phyloP scores from a whole-genome alignment of 805 yeast genomes.

The Zygoascus ofunaensis region DNA sequence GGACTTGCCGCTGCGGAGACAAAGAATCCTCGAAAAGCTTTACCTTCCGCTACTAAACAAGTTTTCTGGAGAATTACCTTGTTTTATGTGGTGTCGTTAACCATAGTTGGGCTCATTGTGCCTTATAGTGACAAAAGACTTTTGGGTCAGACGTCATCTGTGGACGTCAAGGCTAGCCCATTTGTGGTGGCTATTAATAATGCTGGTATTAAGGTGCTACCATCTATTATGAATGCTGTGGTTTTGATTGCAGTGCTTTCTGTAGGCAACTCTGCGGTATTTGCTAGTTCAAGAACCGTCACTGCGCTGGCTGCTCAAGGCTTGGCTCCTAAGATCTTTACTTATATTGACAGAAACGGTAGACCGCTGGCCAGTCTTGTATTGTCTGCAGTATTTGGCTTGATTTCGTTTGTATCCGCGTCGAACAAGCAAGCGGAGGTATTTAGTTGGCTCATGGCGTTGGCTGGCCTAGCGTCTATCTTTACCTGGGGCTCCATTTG shows the following conservation, averaged over 20 bases:
- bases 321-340: constrained; percentile 49
- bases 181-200: constrained; percentile 62
- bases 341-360: constrained; percentile 67
- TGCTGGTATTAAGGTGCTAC: constrained; percentile 59
- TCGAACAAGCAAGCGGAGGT: constrained; percentile 37
- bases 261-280: constrained; percentile 66
- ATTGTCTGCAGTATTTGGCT: constrained; percentile 40
- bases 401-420: constrained; percentile 55
- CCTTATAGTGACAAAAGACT: constrained; percentile 49
- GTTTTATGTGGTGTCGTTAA: constrained; percentile 56
- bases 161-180: constrained; percentile 61
- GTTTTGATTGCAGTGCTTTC: constrained; percentile 60
- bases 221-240: constrained; percentile 62
- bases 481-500: constrained; percentile 70
- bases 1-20: constrained; percentile 76
- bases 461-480: constrained; percentile 62
- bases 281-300: constrained; percentile 59
- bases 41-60: constrained; percentile 71
- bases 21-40: constrained; percentile 51
- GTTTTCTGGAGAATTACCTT: constrained; percentile 73
- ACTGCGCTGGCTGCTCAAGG: constrained; percentile 60
- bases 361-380: constrained; percentile 65
- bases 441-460: constrained; percentile 61
- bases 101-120: constrained; percentile 58
- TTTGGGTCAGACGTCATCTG: constrained; percentile 38